Evolutionary conservation across 2,329 filamentous ascomycete genomes (phyloP).

Genomic region (Venturia nashicola): DNA sequence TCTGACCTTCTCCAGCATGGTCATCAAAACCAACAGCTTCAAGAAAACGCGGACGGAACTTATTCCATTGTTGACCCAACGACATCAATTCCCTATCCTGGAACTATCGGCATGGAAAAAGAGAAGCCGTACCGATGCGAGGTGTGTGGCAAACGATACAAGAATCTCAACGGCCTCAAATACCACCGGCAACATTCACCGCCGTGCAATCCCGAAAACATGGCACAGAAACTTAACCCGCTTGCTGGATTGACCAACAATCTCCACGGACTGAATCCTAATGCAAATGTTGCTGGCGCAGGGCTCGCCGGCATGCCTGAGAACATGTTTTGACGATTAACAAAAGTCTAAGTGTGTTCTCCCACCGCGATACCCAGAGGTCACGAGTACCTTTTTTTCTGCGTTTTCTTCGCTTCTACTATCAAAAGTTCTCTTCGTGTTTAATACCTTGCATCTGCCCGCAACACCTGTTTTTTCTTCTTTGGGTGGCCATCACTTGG

Average conservation of each 20-base stretch:
- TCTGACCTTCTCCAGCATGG: constrained; percentile 48
- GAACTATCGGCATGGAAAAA: constrained; percentile 98
- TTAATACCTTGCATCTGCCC: not conserved
- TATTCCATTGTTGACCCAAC: constrained; percentile 98
- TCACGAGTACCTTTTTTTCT: not conserved
- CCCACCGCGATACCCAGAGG: not conserved
- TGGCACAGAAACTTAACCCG: constrained; percentile 36
- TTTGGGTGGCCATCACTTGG: not conserved
- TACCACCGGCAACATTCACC: constrained; percentile 68
- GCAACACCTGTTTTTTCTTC: not conserved
- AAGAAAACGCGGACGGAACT: constrained; percentile 92
- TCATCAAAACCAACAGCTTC: constrained; percentile 90
- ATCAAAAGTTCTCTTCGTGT: not conserved
- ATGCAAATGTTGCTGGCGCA: constrained; percentile 37
- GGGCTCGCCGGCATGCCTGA: constrained; percentile 39
- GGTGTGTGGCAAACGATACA: constrained; percentile 94
- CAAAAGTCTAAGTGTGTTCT: not conserved
- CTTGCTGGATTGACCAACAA: constrained; percentile 15
- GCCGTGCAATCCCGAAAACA: constrained; percentile 70
- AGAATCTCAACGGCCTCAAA: constrained; percentile 97
- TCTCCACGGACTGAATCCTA: constrained; percentile 22
- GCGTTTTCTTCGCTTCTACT: not conserved
- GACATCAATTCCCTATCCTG: constrained; percentile 86
- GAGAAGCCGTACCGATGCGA: constrained; percentile 98
- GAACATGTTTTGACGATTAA: not conserved